Evolutionary conservation across 768 basidiomycete genomes (phyloP).

Genomic region (Lentinula sp.): DNA sequence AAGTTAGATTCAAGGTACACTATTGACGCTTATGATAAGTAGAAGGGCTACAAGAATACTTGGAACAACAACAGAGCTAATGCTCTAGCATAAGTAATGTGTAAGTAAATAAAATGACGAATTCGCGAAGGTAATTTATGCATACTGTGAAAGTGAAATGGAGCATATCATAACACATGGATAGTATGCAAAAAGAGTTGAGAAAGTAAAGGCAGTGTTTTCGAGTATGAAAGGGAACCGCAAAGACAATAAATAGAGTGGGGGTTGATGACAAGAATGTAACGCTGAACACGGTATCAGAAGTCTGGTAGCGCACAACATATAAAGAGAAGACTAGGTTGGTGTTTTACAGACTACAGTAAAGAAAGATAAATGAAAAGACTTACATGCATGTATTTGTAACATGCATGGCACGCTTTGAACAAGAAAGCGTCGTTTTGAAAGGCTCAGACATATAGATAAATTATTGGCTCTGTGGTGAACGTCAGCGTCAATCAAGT

Average conservation of each 20-base stretch:
- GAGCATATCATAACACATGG: neutral
- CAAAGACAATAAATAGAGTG: slow-evolving; percentile 1
- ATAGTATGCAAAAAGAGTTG: neutral
- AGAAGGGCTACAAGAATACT: slow-evolving; percentile 1
- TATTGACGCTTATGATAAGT: neutral
- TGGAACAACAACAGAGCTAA: neutral
- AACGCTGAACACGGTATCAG: neutral
- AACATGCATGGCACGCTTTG: neutral
- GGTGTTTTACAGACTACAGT: slow-evolving; percentile 4
- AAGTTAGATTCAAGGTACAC: neutral
- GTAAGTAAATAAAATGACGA: neutral
- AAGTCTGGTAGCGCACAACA: neutral
- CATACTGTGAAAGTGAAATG: neutral
- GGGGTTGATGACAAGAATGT: neutral
- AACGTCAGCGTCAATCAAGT: neutral
- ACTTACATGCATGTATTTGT: neutral
- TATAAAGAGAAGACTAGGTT: neutral
- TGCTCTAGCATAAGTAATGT: neutral
- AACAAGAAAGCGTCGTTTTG: neutral
- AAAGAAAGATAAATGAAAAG: neutral
- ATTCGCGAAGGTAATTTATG: neutral
- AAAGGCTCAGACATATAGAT: neutral
- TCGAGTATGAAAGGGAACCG: neutral
- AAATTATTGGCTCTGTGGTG: neutral
- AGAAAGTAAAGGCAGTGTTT: neutral